Base-by-base conservation (phyloP, 805 yeast species). In the Naumovozyma dairenensis region DNA sequence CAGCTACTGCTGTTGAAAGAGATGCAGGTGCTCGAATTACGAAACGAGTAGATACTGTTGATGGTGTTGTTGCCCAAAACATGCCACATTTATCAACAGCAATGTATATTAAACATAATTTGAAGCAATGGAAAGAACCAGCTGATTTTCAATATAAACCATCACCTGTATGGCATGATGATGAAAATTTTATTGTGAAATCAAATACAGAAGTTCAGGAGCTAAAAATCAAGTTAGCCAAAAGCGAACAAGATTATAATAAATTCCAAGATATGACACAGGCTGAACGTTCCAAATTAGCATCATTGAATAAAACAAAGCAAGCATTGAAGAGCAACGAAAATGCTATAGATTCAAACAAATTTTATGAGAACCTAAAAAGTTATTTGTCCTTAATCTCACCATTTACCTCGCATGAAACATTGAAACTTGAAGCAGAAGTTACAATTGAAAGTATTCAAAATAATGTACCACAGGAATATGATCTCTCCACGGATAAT, bases 111-210 rank as follows among this genome's bases (percentile, higher is more conserved):
- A 86, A 86, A 51, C 99, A 92, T 60, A 92, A 92, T 55, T 41
- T 70, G 17, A 59, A 61, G 14, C 65, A 64, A 12, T 92, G 96
- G 96, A 67, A 66, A 29, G 96, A 86, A 47, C 97, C 96, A 1
- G 65, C 63, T 5, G 97, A 89, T 60, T 84, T 81, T 51, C 68
- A 74, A 44, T 92, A 81, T 49, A 71, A 82, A 42, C 96, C 97
- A 1, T 78, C 94, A 17, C 77, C 86, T 20, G 79, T 92, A 27
- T 92, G 98, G 98, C 97, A 89, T 59, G 98, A 92, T 51, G 96
- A 92, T 57, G 95, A 85, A 43, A 63, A 71, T 22, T 69, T 82
- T 49, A 67, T 79, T 42, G 69, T 75, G 1, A 64, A 69, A 4
- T 69, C 71, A 28, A 76, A 71, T 27, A 69, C 66, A 5, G 83